These are phyloP conservation scores for Cystobasidium slooffiae DNA, from an alignment of 1,284 basidiomycete species.

Conservation along the genomic window DNA sequence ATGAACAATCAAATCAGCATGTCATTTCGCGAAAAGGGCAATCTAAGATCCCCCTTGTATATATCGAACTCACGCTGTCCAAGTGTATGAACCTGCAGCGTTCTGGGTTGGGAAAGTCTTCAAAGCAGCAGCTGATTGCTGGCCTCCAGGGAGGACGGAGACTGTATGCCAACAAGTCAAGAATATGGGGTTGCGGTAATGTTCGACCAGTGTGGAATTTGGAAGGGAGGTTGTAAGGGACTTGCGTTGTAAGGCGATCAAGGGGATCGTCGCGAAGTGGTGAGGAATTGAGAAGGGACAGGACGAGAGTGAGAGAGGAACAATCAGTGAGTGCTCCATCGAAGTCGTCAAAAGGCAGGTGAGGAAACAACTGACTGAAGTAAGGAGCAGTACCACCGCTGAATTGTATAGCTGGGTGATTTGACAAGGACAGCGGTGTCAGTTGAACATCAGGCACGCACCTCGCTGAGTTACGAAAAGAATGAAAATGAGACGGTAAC, in stretches of 20 bases:
- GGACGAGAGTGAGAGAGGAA: slow-evolving; percentile 8
- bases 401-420: slow-evolving; percentile 30
- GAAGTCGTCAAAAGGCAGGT: not conserved
- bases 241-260: not conserved
- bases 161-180: not conserved
- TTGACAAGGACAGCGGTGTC: not conserved
- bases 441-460: not conserved
- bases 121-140: slow-evolving; percentile 26
- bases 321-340: not conserved
- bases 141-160: slow-evolving; percentile 36
- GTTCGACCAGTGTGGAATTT: not conserved
- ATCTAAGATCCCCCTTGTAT: not conserved
- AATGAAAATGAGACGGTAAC: not conserved
- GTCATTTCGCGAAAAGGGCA: no score
- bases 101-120: slow-evolving; percentile 36
- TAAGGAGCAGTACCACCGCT: slow-evolving; percentile 29
- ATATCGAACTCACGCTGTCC: slow-evolving; percentile 21
- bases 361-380: slow-evolving; percentile 11
- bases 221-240: not conserved
- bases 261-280: not conserved
- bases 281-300: not conserved
- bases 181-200: not conserved
- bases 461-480: not conserved
- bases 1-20: no score
- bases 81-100: slow-evolving; percentile 35